Percentiles rank a stretch among this genome's conserved stretches.
Evolutionary conservation across 1,284 basidiomycete species (phyloP).

Genomic region (Ustilago loliicola): DNA sequence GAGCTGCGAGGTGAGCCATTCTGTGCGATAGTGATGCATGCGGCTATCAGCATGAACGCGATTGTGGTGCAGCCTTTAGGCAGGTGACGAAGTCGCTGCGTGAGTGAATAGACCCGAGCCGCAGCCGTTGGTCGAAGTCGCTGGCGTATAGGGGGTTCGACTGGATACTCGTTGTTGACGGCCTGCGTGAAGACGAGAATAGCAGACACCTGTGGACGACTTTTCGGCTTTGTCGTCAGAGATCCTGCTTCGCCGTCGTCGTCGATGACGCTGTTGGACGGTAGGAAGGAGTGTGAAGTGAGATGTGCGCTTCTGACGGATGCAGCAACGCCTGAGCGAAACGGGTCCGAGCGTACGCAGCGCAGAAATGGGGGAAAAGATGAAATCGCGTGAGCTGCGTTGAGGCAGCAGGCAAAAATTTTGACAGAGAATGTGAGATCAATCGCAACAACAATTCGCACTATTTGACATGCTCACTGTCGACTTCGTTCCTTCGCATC

Average conservation of each 20-base stretch:
- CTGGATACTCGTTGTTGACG: not conserved
- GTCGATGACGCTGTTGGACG: conserved; percentile 15
- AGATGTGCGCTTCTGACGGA: conserved; percentile 9
- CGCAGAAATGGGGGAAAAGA: not conserved
- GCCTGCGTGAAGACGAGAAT: not conserved
- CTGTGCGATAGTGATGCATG: not conserved
- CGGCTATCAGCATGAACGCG: conserved; percentile 4
- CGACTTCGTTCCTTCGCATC: not conserved
- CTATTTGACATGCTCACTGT: not conserved
- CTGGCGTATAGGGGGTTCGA: too few relatives aligned
- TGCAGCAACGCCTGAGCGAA: conserved; percentile 14
- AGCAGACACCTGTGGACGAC: conserved; percentile 18
- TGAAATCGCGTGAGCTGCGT: conserved; percentile 4
- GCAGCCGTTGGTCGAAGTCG: too few relatives aligned
- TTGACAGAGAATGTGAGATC: not conserved
- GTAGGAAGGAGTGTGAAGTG: not conserved
- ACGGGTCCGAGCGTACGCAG: conserved; percentile 37
- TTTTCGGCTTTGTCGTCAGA: not conserved
- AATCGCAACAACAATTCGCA: not conserved
- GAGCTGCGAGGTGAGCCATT: conserved; percentile 49
- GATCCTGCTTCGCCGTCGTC: conserved; percentile 17
- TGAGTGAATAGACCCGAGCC: too few relatives aligned
- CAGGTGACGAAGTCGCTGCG: too few relatives aligned
- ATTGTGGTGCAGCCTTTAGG: too few relatives aligned
- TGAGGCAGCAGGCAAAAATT: not conserved